Conservation (phyloP, 1,139 yeast genomes). For the Protomyces inouyei region DNA sequence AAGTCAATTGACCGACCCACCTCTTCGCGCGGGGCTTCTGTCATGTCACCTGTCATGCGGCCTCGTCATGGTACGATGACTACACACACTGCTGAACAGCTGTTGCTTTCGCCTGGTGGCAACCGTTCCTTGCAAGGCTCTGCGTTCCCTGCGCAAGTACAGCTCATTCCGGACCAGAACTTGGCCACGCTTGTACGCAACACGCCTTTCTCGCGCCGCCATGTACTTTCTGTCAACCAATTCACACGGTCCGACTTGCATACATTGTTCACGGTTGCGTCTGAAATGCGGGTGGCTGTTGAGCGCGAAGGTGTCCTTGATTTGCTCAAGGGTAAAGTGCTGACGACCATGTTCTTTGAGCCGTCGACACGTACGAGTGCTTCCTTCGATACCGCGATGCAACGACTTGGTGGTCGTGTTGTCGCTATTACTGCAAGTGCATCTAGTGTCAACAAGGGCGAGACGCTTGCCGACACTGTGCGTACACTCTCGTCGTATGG, state of each 20-base stretch:
- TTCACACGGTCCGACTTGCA: conserved; percentile 85
- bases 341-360: conserved; percentile 95
- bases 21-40: background rate
- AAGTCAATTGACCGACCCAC: conserved; percentile 29
- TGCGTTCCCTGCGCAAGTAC: conserved; percentile 31
- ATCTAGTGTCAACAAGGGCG: conserved; percentile 96
- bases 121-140: conserved; percentile 15
- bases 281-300: conserved; percentile 94
- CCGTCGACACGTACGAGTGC: conserved; percentile 97
- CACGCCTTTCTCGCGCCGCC: conserved; percentile 84
- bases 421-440: conserved; percentile 77
- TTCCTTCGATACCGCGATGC: conserved; percentile 99
- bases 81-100: background rate
- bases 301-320: conserved; percentile 95
- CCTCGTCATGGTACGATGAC: background rate
- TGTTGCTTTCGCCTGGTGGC: background rate
- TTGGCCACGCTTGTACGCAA: conserved; percentile 69
- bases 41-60: background rate
- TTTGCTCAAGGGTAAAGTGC: conserved; percentile 78
- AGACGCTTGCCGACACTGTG: conserved; percentile 93
- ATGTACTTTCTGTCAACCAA: conserved; percentile 81
- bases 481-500: conserved; percentile 92
- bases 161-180: conserved; percentile 51
- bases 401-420: conserved; percentile 97
- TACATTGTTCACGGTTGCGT: conserved; percentile 89